A percentile compares a stretch with the other conserved stretches of the same genome.
Conservation (phyloP, 2,329 filamentous ascomycete genomes). For the Nothophoma quercina region DNA sequence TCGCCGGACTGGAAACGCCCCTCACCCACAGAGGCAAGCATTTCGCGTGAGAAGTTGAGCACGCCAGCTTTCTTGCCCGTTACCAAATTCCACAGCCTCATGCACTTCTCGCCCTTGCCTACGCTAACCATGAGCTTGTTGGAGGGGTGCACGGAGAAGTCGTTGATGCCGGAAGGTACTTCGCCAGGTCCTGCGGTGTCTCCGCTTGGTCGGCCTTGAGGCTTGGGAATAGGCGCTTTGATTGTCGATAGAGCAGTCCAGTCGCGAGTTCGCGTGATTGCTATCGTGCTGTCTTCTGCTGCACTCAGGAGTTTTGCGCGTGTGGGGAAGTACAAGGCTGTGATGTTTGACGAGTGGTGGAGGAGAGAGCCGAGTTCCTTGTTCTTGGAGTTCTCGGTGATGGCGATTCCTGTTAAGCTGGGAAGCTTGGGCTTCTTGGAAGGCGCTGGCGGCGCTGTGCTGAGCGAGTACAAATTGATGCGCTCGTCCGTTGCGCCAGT, state of each 20-base stretch:
- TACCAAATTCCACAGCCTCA: conserved; percentile 95
- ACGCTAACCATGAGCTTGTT: conserved; percentile 97
- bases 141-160: conserved; percentile 93
- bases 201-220: conserved; percentile 80
- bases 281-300: conserved; percentile 89
- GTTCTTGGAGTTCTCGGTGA: conserved; percentile 86
- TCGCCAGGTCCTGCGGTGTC: conserved; percentile 86
- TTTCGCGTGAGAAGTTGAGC: conserved; percentile 78
- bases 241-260: conserved; percentile 88
- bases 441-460: conserved; percentile 63
- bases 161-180: conserved; percentile 87
- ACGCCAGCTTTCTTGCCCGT: conserved; percentile 96
- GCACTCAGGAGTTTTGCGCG: conserved; percentile 87
- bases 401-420: conserved; percentile 73
- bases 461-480: conserved; percentile 93
- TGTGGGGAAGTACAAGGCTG: conserved; percentile 80
- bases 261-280: conserved; percentile 85
- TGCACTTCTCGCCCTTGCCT: conserved; percentile 85
- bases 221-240: conserved; percentile 85
- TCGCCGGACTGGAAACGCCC: conserved; percentile 80
- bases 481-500: conserved; percentile 92
- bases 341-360: conserved; percentile 86
- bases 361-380: conserved; percentile 85
- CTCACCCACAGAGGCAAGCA: conserved; percentile 79
- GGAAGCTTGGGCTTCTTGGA: conserved; percentile 68